Base-by-base conservation (phyloP, 768 basidiomycete genomes). In the Coprinopsis strossmayeri region DNA sequence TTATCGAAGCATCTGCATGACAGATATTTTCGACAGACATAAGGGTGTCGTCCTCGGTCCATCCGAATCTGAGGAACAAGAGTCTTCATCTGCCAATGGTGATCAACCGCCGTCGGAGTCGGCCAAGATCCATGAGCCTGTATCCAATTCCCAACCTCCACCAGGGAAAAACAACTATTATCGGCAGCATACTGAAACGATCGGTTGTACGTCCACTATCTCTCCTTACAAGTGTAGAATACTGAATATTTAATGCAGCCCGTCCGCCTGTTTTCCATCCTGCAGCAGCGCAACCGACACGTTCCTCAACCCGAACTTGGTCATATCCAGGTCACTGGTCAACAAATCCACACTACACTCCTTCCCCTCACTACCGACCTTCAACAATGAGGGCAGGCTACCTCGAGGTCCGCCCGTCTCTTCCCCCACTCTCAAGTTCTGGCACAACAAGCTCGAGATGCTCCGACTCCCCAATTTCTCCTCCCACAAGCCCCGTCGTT, bases 101-200 rank as follows among this genome's bases (percentile, higher is more conserved):
- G n/a, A n/a, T n/a, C n/a, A n/a, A n/a, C n/a, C n/a, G n/a, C n/a
- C n/a, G n/a, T n/a, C n/a, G n/a, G n/a, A n/a, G n/a, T n/a, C n/a
- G n/a, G n/a, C n/a, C n/a, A n/a, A n/a, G n/a, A n/a, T n/a, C n/a
- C n/a, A n/a, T n/a, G n/a, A n/a, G n/a, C n/a, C n/a, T n/a, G n/a
- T n/a, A n/a, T n/a, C n/a, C n/a, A n/a, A 32, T 15, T 15, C 30
- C 30, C 15, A 7, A 15, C 30, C 30, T 32, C 30, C 15, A 7
- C 30, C 30, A 32, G 64, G 72, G 54, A 70, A 72, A 45, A 63
- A 63, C 49, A 61, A 64, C 54, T 84, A 86, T 61, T 86, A 86
- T 59, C 77, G 81, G 28, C 77, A 76, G 57, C 83, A 85, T 53
- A 82, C 81, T 15, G 62, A 59, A 18, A 69, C 72, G 45, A 73